Evolutionary conservation across 495 filamentous ascomycete genomes (phyloP).

Genomic region (Aspergillus taichungensis): DNA sequence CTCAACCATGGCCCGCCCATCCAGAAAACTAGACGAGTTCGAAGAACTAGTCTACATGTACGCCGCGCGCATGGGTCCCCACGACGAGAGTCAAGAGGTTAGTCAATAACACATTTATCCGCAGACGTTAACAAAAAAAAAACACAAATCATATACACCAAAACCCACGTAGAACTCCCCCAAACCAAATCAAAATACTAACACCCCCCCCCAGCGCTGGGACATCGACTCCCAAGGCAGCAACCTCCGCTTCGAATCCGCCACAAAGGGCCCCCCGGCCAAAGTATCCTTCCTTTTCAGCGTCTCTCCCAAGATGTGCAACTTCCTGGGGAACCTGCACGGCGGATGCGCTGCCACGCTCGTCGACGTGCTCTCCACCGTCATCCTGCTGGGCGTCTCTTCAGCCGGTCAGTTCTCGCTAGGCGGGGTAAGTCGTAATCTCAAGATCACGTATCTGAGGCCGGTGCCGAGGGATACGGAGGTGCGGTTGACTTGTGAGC

Average conservation of each 20-base stretch:
- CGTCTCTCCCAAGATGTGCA: conserved; percentile 46
- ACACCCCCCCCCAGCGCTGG: conserved; percentile 23
- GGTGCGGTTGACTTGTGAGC: conserved; percentile 49
- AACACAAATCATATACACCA: too few relatives aligned
- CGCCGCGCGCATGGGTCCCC: conserved; percentile 14
- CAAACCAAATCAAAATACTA: background rate
- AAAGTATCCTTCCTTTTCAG: conserved; percentile 36
- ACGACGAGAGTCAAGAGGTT: conserved; percentile 11
- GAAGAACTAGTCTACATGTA: conserved; percentile 21
- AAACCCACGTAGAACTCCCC: too few relatives aligned
- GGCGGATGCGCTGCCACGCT: conserved; percentile 61
- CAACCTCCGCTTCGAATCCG: conserved; percentile 35
- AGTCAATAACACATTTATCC: too few relatives aligned
- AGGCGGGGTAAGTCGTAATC: conserved; percentile 57
- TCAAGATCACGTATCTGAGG: conserved; percentile 60
- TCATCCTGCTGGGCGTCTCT: conserved; percentile 47
- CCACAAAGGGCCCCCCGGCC: conserved; percentile 24
- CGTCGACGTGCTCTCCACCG: conserved; percentile 57
- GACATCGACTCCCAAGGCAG: conserved; percentile 21
- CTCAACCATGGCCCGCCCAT: conserved; percentile 12
- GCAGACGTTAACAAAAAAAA: too few relatives aligned
- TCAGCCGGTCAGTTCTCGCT: conserved; percentile 51
- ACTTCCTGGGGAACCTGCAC: conserved; percentile 54
- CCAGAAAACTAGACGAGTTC: conserved; percentile 24
- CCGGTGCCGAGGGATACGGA: conserved; percentile 45